These are phyloP conservation scores for Ampelocalamus luodianensis DNA, from an alignment of 176 grass and related monocot genomes.

Conservation along the genomic window DNA sequence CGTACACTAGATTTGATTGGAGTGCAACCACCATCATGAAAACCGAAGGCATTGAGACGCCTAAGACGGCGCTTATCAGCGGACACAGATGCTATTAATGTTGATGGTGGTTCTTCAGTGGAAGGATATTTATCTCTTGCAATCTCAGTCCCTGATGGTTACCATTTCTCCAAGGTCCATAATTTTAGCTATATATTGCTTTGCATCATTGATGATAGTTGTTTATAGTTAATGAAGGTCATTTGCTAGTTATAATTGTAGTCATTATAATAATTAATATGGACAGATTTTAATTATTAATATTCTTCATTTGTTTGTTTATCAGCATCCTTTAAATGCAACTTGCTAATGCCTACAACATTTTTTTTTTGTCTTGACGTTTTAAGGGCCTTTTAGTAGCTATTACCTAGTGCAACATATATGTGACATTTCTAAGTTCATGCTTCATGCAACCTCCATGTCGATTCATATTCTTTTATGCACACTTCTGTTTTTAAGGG, in stretches of 20 bases:
- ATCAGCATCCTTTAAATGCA: neutral
- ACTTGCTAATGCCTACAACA: neutral
- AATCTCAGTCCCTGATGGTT: slow-evolving; percentile 86
- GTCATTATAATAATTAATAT: neutral
- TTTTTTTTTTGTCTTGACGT: slow-evolving; percentile 9
- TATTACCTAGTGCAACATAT: neutral
- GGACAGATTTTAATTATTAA: slow-evolving; percentile 13
- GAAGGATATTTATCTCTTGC: slow-evolving; percentile 80
- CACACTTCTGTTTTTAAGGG: neutral
- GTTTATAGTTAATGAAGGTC: neutral
- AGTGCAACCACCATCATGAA: slow-evolving; percentile 65
- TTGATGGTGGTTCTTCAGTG: slow-evolving; percentile 78
- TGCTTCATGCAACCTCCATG: neutral
- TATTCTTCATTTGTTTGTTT: slow-evolving; percentile 11
- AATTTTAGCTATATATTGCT: slow-evolving; percentile 35
- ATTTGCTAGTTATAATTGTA: slow-evolving; percentile 11
- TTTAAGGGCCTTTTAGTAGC: neutral
- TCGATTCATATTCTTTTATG: neutral
- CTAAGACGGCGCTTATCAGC: slow-evolving; percentile 72
- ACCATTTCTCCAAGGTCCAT: slow-evolving; percentile 96
- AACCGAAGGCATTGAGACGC: slow-evolving; percentile 75
- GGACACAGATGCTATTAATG: slow-evolving; percentile 79
- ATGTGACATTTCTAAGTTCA: neutral
- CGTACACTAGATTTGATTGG: slow-evolving; percentile 78
- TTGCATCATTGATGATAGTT: slow-evolving; percentile 18